A percentile compares a stretch with the other conserved stretches of the same genome.
Conservation (phyloP, 2,329 filamentous ascomycete genomes). For the Cladosporium sp. region DNA sequence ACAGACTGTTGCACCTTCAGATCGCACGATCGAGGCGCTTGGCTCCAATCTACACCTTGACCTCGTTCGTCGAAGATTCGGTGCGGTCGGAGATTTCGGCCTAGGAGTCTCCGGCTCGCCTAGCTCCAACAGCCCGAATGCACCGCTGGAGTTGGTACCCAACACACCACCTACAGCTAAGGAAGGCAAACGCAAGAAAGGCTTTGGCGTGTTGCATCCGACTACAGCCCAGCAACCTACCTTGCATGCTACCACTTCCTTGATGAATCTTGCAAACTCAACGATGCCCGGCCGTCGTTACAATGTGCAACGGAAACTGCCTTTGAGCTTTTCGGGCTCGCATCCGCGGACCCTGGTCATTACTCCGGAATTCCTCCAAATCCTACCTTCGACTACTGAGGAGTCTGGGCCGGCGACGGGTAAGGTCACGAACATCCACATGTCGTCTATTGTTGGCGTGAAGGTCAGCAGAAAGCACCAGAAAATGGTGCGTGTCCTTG, state of each 20-base stretch:
- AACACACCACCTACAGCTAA: conserved; percentile 31
- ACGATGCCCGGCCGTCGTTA: conserved; percentile 50
- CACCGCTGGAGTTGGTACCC: conserved; percentile 51
- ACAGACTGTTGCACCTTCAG: conserved; percentile 66
- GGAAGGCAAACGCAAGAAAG: conserved; percentile 24
- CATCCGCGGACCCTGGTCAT: conserved; percentile 72
- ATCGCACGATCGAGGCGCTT: conserved; percentile 72
- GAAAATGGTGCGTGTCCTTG: conserved; percentile 71
- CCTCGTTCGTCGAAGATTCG: conserved; percentile 67
- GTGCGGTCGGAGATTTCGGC: conserved; percentile 58
- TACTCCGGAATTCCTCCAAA: conserved; percentile 80
- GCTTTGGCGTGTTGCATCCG: conserved; percentile 46
- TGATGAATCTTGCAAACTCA: conserved; percentile 7
- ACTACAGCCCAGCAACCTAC: conserved; percentile 48
- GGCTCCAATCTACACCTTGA: conserved; percentile 71
- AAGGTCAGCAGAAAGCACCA: conserved; percentile 76
- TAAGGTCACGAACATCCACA: conserved; percentile 72
- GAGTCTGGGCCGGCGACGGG: conserved; percentile 39
- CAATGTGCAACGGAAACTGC: conserved; percentile 73
- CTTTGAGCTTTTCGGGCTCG: conserved; percentile 70
- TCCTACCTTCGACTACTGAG: conserved; percentile 56
- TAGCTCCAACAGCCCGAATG: conserved; percentile 63
- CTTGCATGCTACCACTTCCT: conserved; percentile 5
- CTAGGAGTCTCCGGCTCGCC: conserved; percentile 64
- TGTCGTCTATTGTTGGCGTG: conserved; percentile 73